These are phyloP conservation scores for Pleurotus giganteus DNA, from an alignment of 768 basidiomycete species.

Conservation along the genomic window DNA sequence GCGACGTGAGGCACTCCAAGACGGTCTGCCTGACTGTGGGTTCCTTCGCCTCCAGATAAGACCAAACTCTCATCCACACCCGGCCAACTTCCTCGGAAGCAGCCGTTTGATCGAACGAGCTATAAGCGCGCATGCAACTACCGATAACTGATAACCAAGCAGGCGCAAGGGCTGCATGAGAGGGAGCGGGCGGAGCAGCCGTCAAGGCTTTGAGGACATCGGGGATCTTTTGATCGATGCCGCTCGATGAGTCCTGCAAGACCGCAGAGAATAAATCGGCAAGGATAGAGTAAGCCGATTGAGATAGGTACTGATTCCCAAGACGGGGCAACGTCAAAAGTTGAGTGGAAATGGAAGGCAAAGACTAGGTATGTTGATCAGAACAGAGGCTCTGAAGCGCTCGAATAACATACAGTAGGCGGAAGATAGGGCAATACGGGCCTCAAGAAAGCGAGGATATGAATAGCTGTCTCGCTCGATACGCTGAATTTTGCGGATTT, in stretches of 20 bases:
- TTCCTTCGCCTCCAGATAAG: conserved; percentile 74
- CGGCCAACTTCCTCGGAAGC: conserved; percentile 54
- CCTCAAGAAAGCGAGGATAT: conserved; percentile 70
- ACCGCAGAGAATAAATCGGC: conserved; percentile 71
- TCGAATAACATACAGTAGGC: conserved; percentile 56
- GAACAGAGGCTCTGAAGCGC: conserved; percentile 1
- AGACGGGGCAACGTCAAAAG: conserved; percentile 84
- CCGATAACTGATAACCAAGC: conserved; percentile 82
- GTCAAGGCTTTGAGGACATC: conserved; percentile 67
- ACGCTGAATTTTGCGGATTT: conserved; percentile 55
- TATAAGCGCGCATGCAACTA: conserved; percentile 66
- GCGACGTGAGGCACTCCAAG: conserved; percentile 56
- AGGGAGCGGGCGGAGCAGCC: conserved; percentile 64
- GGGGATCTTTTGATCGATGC: conserved; percentile 52
- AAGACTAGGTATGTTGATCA: conserved; percentile 47
- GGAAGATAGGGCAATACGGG: conserved; percentile 62
- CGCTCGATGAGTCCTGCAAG: conserved; percentile 46
- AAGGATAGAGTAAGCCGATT: conserved; percentile 83
- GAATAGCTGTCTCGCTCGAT: conserved; percentile 72
- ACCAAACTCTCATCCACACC: conserved; percentile 77
- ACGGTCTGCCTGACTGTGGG: conserved; percentile 58
- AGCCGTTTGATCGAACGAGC: conserved; percentile 43
- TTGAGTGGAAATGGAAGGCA: conserved; percentile 64
- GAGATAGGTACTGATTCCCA: conserved; percentile 85
- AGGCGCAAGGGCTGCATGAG: conserved; percentile 64